Base-by-base conservation (phyloP, 805 yeast species). In the Candida yuanshanica region DNA sequence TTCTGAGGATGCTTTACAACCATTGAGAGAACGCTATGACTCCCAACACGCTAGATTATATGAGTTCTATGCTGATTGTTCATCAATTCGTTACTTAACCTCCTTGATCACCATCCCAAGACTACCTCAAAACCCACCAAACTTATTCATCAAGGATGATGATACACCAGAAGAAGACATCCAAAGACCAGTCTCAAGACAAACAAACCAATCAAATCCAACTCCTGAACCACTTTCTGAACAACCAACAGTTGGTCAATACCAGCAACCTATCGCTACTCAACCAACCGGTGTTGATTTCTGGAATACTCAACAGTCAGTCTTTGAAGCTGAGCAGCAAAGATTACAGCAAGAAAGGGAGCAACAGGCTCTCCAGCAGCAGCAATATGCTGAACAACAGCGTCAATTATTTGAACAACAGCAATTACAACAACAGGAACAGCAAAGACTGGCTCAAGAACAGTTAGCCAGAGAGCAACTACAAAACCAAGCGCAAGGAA, bases 61-160 rank as follows among this genome's bases (percentile, higher is more conserved):
- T 56, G 91, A 86, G 52, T 88, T 91, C 52, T 91, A 86, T 64
- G 85, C 91, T 20, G 96, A 90, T 53, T 88, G 96, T 59, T 83
- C 91, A 7, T 77, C 91, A 0, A 77, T 91, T 46, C 83, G 83
- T 58, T 87, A 81, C 53, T 71, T 90, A 55, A 79, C 95, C 2
- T 76, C 90, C 26, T 72, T 90, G 58, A 82, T 90, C 36, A 81
- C 88, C 2, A 79, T 86, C 49, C 96, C 96, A 38, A 63, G 63
- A 48, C 46, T 66, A 25, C 70, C 71, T 52, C 63, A 54, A 14
- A 48, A 48, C 3, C 53, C 72, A 6, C 71, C 72, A 31, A 49
- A 62, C 37, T 47, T 66, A 13, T 50, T 52, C 26, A 38, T 46
- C 5, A 57, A 38, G 11, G 60, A 56, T 25, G 58, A 57, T 1